A percentile compares a stretch with the other conserved stretches of the same genome.
Conservation (phyloP, 495 filamentous ascomycete species). For the Penicillium bialowiezense region DNA sequence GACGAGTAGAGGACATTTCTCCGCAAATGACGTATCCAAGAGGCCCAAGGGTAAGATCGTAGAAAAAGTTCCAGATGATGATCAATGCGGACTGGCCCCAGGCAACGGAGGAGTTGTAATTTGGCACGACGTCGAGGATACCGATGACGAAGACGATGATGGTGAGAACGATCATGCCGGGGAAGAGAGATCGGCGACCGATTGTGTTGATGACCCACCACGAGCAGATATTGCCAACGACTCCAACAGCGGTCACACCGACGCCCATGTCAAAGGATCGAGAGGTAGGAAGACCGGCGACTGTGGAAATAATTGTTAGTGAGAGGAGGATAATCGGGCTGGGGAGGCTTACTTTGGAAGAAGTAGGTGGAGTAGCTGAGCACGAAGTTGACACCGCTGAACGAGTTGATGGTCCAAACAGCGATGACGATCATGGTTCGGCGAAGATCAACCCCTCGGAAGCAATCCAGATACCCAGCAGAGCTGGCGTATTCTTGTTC, state of each 20-base stretch:
- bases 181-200: conserved; percentile 6
- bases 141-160: conserved; percentile 6
- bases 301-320: neutral
- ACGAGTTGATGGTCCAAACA: conserved; percentile 26
- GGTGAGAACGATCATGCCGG: conserved; percentile 4
- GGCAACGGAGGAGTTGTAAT: conserved; percentile 6
- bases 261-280: conserved; percentile 10
- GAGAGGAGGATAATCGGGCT: neutral
- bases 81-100: conserved; percentile 9
- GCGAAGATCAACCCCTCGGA: conserved; percentile 40
- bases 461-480: conserved; percentile 38
- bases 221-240: conserved; percentile 10
- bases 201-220: conserved; percentile 9
- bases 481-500: conserved; percentile 26
- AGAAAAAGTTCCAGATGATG: conserved; percentile 12
- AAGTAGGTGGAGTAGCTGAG: conserved; percentile 11
- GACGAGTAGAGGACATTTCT: conserved; percentile 7
- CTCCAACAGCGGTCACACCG: conserved; percentile 9
- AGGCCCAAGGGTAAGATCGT: conserved; percentile 9
- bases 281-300: conserved; percentile 9
- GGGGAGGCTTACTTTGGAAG: conserved; percentile 6
- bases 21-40: conserved; percentile 10
- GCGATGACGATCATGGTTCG: conserved; percentile 44
- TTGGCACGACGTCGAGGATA: conserved; percentile 6
- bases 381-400: conserved; percentile 11